phyloP scores from a whole-genome alignment of 352 stramenopile genomes.

The Phytopythium delawarense region DNA sequence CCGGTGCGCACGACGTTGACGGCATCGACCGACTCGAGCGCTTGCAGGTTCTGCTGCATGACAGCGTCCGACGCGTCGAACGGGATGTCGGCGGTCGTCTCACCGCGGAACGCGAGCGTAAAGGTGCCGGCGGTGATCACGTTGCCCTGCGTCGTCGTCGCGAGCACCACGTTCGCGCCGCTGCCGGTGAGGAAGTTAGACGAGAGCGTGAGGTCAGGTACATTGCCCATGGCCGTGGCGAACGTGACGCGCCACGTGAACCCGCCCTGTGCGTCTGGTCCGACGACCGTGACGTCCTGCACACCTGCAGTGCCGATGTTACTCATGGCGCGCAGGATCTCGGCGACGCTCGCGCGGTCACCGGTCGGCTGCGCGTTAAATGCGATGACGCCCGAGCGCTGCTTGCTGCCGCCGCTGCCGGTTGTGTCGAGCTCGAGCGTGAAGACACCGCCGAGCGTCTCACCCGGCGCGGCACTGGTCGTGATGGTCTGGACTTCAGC shows the following conservation, averaged over 20 bases:
- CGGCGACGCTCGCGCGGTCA: conserved; percentile 41
- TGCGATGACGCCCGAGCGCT: conserved; percentile 91
- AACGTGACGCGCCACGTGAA: conserved; percentile 94
- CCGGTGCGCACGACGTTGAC: conserved; percentile 56
- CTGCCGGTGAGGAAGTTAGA: conserved; percentile 68
- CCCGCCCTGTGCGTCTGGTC: conserved; percentile 74
- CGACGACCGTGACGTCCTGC: conserved; percentile 50
- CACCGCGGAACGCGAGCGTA: conserved; percentile 87
- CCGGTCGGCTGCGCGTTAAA: conserved; percentile 63
- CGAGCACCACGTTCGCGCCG: conserved; percentile 64
- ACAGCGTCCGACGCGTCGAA: conserved; percentile 66
- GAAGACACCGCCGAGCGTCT: conserved; percentile 87
- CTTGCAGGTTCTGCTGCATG: conserved; percentile 61
- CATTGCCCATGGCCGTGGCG: conserved; percentile 49
- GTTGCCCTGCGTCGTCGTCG: conserved; percentile 54
- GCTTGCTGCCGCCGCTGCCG: conserved; percentile 71
- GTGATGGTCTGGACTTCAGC: conserved; percentile 85
- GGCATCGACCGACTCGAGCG: conserved; percentile 50
- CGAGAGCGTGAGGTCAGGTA: conserved; percentile 53
- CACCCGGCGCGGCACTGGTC: conserved; percentile 74
- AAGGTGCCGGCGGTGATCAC: conserved; percentile 86
- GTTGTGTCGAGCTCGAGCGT: conserved; percentile 91
- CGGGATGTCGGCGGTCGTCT: conserved; percentile 83
- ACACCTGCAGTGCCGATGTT: conserved; percentile 64
- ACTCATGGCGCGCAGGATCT: conserved; percentile 80